Conservation (phyloP, 2,329 filamentous ascomycete genomes). For the Aplosporella prunicola region DNA sequence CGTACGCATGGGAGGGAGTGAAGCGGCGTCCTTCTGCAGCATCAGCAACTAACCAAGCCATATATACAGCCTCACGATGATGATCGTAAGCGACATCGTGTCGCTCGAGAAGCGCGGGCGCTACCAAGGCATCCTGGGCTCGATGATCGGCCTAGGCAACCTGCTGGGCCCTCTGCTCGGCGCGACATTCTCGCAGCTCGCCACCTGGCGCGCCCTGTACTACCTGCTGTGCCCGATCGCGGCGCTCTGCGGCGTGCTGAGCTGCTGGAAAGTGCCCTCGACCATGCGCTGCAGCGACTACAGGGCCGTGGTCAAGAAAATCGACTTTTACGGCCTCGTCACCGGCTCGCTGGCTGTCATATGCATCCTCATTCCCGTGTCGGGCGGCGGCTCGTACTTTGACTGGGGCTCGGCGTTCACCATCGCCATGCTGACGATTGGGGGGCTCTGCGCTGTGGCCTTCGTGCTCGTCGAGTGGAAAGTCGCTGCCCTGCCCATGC, state of each 20-base stretch:
- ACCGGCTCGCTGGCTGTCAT: slow-evolving; percentile 48
- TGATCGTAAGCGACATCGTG: slow-evolving; percentile 44
- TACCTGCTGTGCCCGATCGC: slow-evolving; percentile 27
- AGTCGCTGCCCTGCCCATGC: no score
- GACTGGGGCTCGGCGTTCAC: slow-evolving; percentile 48
- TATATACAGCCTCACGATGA: slow-evolving; percentile 34
- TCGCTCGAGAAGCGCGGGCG: slow-evolving; percentile 37
- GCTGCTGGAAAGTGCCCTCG: slow-evolving; percentile 40
- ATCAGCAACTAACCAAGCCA: no score
- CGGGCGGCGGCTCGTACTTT: slow-evolving; percentile 50
- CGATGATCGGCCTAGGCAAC: slow-evolving; percentile 20
- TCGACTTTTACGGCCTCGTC: slow-evolving; percentile 51
- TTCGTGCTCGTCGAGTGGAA: slow-evolving; percentile 49
- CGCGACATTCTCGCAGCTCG: slow-evolving; percentile 22
- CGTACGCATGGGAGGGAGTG: no score
- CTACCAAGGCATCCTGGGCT: slow-evolving; percentile 25
- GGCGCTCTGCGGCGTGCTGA: slow-evolving; percentile 17
- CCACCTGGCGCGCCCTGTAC: slow-evolving; percentile 41
- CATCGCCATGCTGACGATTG: slow-evolving; percentile 49
- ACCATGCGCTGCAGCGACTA: slow-evolving; percentile 40
- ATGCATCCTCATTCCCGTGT: slow-evolving; percentile 54
- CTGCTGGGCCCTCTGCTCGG: slow-evolving; percentile 23
- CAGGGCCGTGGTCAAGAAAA: slow-evolving; percentile 41
- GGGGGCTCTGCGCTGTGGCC: slow-evolving; percentile 34
- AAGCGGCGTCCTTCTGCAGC: no score